These are phyloP conservation scores for Tricholoma terreum DNA, from an alignment of 768 basidiomycete species.

Conservation along the genomic window DNA sequence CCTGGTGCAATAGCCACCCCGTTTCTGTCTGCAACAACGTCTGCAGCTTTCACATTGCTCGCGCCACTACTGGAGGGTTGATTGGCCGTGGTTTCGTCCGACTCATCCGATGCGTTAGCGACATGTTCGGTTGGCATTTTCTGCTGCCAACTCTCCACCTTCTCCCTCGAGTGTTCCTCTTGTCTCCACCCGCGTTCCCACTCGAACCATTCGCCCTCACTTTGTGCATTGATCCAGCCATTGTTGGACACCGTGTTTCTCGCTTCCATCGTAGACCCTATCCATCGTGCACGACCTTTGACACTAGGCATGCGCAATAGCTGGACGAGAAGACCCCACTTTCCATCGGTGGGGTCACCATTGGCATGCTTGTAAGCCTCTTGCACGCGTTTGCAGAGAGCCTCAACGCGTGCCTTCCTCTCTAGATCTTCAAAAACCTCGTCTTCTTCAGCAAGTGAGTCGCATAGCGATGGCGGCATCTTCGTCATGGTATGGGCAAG, in stretches of 20 bases:
- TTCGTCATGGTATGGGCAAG: conserved; percentile 28
- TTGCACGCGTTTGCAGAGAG: conserved; percentile 30
- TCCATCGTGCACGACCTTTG: conserved; percentile 33
- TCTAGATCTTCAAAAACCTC: conserved; percentile 7
- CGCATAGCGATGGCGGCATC: conserved; percentile 20
- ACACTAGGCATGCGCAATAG: conserved; percentile 40
- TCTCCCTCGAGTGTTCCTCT: conserved; percentile 21
- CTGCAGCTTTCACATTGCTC: neutral
- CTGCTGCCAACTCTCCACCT: conserved; percentile 25
- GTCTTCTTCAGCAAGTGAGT: conserved; percentile 9
- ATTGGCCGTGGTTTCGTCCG: neutral
- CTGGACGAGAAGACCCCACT: conserved; percentile 43
- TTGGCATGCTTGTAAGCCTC: conserved; percentile 33
- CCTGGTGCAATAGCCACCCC: conserved; percentile 5
- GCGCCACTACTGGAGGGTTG: neutral
- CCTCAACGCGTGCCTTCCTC: conserved; percentile 22
- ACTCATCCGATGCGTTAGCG: conserved; percentile 8
- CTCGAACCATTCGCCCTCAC: conserved; percentile 47
- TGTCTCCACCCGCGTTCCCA: conserved; percentile 38
- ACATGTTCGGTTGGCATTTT: conserved; percentile 11
- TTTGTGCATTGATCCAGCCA: conserved; percentile 38
- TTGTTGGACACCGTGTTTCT: conserved; percentile 18
- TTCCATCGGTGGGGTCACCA: conserved; percentile 40
- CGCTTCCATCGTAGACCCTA: conserved; percentile 22
- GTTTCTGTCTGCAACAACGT: neutral